Conservation (phyloP, 306 rosid species). For the Cucurbita ficifolia region DNA sequence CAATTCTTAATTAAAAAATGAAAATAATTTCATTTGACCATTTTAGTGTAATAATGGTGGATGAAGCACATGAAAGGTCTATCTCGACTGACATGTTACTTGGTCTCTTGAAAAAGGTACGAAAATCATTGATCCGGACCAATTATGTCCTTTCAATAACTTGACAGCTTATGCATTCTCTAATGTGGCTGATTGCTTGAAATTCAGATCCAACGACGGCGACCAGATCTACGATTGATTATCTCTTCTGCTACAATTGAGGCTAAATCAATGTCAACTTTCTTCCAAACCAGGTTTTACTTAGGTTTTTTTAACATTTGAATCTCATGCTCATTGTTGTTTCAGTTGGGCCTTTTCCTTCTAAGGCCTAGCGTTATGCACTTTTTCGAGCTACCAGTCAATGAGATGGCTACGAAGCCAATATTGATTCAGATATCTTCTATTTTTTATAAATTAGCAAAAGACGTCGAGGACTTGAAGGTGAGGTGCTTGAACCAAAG, state of each 20-base stretch:
- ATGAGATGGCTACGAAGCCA: not conserved
- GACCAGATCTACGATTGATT: conserved; percentile 72
- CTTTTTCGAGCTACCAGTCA: not conserved
- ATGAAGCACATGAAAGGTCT: conserved; percentile 97
- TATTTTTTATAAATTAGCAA: conserved; percentile 29
- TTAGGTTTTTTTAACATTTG: not conserved
- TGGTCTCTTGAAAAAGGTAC: conserved; percentile 88
- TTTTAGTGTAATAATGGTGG: conserved; percentile 76
- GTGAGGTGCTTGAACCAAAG: conserved; percentile 29
- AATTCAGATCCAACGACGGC: conserved; percentile 66
- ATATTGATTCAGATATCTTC: conserved; percentile 7
- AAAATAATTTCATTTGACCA: not conserved
- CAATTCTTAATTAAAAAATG: not conserved
- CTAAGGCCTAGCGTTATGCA: not conserved
- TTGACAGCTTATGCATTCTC: not conserved
- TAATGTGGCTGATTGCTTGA: conserved; percentile 10
- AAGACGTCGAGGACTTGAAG: conserved; percentile 42
- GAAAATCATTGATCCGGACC: not conserved
- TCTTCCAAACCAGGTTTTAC: conserved; percentile 54
- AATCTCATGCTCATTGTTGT: not conserved
- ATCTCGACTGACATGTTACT: conserved; percentile 83
- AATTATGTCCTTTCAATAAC: not conserved
- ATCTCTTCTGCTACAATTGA: conserved; percentile 93
- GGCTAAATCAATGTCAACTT: conserved; percentile 74
- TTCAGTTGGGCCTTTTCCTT: not conserved